Evolutionary conservation across 306 rosid species (phyloP).

Genomic region (Gillenia trifoliata): DNA sequence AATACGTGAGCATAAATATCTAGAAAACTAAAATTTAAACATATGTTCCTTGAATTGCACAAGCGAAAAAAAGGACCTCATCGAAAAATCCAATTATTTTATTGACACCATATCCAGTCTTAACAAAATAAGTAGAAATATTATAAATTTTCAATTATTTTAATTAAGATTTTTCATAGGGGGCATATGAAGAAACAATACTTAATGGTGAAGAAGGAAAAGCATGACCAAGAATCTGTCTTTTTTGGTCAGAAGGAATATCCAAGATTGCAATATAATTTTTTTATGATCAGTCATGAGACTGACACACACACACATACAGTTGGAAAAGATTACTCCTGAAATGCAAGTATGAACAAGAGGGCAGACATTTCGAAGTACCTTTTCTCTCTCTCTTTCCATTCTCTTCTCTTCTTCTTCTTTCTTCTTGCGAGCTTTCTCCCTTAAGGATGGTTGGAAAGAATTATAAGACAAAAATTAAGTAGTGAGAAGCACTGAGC

Average conservation of each 20-base stretch:
- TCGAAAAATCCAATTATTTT: background rate
- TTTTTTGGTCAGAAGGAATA: background rate
- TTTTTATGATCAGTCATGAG: background rate
- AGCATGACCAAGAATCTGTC: background rate
- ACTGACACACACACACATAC: background rate
- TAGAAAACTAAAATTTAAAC: background rate
- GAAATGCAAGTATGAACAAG: background rate
- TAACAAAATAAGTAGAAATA: background rate
- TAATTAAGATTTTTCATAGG: background rate
- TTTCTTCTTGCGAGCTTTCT: conserved; percentile 97
- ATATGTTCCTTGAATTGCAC: background rate
- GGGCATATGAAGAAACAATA: background rate
- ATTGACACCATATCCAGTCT: background rate
- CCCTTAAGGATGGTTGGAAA: conserved; percentile 45
- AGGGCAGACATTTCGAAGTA: conserved; percentile 25
- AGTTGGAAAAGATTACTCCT: background rate
- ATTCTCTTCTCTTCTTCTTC: conserved; percentile 87
- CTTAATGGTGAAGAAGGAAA: background rate
- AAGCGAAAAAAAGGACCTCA: background rate
- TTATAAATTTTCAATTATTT: background rate
- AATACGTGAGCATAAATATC: background rate
- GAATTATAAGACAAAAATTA: conserved; percentile 7
- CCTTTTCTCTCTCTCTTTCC: conserved; percentile 93
- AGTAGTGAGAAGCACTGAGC: conserved; percentile 5
- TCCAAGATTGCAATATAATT: background rate